Base-by-base conservation (phyloP, 257 asterid species). In the Jacaranda copaia region DNA sequence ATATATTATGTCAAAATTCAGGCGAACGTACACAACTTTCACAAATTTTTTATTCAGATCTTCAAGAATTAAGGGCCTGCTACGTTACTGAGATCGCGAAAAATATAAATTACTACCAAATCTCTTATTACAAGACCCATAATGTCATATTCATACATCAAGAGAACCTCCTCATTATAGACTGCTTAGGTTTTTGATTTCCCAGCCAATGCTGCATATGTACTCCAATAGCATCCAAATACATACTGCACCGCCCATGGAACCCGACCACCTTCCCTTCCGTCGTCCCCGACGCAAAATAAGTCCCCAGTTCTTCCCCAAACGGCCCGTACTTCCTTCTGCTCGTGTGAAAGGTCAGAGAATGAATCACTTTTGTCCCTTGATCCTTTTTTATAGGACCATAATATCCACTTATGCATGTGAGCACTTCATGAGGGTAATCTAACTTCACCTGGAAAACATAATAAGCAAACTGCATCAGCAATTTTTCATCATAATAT, bases 141-240 rank as follows among this genome's bases (percentile, higher is more conserved):
- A 38, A 36, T 43, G n/a, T 70, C 18, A 12, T 48, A 10, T 6
- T 48, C 18, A 57, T 15, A 39, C 51, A 70, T 83, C 81, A 87
- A 61, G 81, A 72, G 79, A 93, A 90, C 9, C 84, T 71, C 53
- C 88, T 91, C 87, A 20, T 78, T 5, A 85, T 62, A 70, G 93
- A 83, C 18, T 84, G 81, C 82, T 77, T 89, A 13, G 88, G 25
- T 81, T 57, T 90, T 4, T 88, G 89, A 82, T 88, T 86, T 43
- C 95, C 98, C 70, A 90, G 64, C 98, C 97, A 93, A 57, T 93
- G 98, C 68, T 91, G 96, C 97, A 87, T 90, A 70, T 93, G 98
- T 15, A 93, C 93, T 61, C 98, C 97, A 61, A 93, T 86, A 20
- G 98, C 98, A 51, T 90, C 96, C 79, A 93, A 84, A 48, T 86